These are phyloP conservation scores for Albugo candida DNA, from an alignment of 352 stramenopile species.

Conservation along the genomic window DNA sequence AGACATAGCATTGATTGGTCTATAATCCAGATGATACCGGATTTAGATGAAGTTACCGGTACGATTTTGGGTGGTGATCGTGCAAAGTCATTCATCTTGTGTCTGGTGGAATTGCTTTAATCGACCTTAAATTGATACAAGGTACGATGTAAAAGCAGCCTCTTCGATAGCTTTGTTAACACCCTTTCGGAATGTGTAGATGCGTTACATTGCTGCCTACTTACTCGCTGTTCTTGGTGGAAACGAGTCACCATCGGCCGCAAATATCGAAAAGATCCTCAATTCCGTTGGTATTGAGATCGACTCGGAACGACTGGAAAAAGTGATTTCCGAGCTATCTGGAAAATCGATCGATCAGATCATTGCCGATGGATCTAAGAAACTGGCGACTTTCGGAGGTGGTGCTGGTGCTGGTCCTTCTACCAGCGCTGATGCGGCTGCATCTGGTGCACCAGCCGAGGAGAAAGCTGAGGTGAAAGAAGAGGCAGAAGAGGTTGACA, in stretches of 20 bases:
- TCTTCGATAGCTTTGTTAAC: background rate
- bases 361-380: slow-evolving; percentile 58
- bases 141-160: slow-evolving; percentile 12
- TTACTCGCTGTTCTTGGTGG: slow-evolving; percentile 89
- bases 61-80: too few relatives aligned
- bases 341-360: slow-evolving; percentile 71
- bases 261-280: slow-evolving; percentile 86
- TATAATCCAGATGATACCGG: too few relatives aligned
- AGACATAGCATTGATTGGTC: too few relatives aligned
- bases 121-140: slow-evolving; percentile 87
- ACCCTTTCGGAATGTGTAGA: slow-evolving; percentile 23
- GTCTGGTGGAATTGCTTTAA: slow-evolving; percentile 38
- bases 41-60: too few relatives aligned
- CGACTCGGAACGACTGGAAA: slow-evolving; percentile 42
- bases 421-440: slow-evolving; percentile 25
- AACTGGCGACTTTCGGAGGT: slow-evolving; percentile 68
- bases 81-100: slow-evolving; percentile 41
- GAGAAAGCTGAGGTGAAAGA: slow-evolving; percentile 65
- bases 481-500: slow-evolving; percentile 51
- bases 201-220: slow-evolving; percentile 95
- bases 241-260: slow-evolving; percentile 71
- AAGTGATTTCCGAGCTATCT: slow-evolving; percentile 62
- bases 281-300: slow-evolving; percentile 78
- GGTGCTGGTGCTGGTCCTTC: slow-evolving; percentile 26
- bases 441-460: slow-evolving; percentile 21